phyloP scores from a whole-genome alignment of 805 yeast species.

The Candida yuanshanica region DNA sequence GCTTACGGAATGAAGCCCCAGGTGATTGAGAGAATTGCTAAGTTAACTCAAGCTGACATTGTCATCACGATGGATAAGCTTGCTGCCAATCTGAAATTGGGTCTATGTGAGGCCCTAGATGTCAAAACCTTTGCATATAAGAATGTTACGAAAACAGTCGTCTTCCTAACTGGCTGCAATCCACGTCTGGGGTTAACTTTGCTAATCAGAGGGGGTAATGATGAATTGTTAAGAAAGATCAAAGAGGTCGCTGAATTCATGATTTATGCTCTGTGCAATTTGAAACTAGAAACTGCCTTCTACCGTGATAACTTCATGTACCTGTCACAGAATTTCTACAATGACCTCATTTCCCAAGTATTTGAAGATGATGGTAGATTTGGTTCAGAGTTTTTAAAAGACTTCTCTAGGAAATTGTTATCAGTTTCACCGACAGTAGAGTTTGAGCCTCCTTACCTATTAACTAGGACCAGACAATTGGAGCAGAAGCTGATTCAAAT shows the following conservation, averaged over 20 bases:
- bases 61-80: conserved; percentile 81
- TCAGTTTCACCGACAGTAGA: conserved; percentile 84
- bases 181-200: conserved; percentile 75
- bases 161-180: conserved; percentile 76
- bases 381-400: conserved; percentile 32
- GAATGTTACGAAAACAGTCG: conserved; percentile 57
- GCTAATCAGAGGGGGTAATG: conserved; percentile 75
- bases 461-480: conserved; percentile 47
- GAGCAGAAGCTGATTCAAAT: conserved; percentile 33
- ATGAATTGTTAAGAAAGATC: conserved; percentile 53
- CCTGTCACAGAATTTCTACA: conserved; percentile 35
- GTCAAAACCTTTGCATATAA: conserved; percentile 59
- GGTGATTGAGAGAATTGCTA: conserved; percentile 70
- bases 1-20: conserved; percentile 76
- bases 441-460: conserved; percentile 62
- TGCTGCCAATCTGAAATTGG: conserved; percentile 66
- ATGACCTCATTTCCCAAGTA: conserved; percentile 14
- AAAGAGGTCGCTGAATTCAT: conserved; percentile 78
- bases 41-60: conserved; percentile 79
- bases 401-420: conserved; percentile 46
- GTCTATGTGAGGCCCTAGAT: conserved; percentile 67
- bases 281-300: conserved; percentile 71
- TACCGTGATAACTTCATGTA: conserved; percentile 65
- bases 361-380: conserved; percentile 23
- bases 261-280: conserved; percentile 71